Evolutionary conservation across 75 land plant species (phyloP), one percentile per base, ranked within the genome.

Genomic region (Larix kaempferi): DNA sequence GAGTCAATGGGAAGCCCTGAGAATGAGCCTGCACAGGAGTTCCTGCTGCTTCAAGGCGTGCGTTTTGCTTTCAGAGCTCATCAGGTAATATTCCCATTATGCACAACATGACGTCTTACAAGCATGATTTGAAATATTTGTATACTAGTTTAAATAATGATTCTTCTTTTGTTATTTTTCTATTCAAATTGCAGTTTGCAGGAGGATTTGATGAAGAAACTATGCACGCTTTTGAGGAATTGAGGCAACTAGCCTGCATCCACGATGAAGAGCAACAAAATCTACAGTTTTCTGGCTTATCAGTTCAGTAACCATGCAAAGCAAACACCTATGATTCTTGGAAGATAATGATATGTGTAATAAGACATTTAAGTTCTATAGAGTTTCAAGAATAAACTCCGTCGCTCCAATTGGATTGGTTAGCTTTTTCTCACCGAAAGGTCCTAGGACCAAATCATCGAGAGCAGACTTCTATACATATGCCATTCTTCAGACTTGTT

Each of bases 121-220:
- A 21, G 1, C 14, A 56, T 56, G 56, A 55, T 55, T 27, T 25
- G 21, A 55, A 25, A 25, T 54, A 10, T 74, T 25, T 52, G 15
- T 74, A 25, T 26, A 54, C 57, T 22, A 21, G 21, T 41, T 4
- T 27, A 11, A 56, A 14, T 17, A 54, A 74, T 61, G 25, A 6
- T 76, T n/a, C 19, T 37, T 76, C 54, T 73, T 0, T 1, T 44
- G 14, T 23, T 73, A 54, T 73, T 2, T 73, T 15, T 67, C 22
- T 69, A 22, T 44, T 25, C 10, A 16, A 55, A 37, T 59, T n/a
- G 21, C 81, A 94, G 96, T 93, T 95, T 81, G 98, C 98, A 12
- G 97, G 98, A 58, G 98, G 98, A 14, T 95, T 95, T 77, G 98
- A 95, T 82, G 90, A 79, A 29, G 98, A 95, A 77, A 95, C 98